Evolutionary conservation across 495 filamentous ascomycete species (phyloP).

Genomic region (Darksidea phi): DNA sequence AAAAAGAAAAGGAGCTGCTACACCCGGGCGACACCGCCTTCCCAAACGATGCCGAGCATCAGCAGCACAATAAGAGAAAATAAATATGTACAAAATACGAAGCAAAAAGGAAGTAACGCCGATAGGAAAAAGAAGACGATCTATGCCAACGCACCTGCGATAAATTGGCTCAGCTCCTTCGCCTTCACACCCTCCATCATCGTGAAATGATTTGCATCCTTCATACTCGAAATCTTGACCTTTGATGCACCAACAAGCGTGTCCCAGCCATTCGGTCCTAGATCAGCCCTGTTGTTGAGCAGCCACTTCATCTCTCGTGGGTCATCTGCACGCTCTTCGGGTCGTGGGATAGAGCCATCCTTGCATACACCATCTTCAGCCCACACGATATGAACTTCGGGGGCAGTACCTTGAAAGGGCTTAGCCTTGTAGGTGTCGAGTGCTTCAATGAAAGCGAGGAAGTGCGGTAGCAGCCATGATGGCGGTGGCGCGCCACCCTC

Average conservation of each 20-base stretch:
- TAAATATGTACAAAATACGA: background rate
- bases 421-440: conserved; percentile 57
- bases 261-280: conserved; percentile 77
- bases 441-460: conserved; percentile 40
- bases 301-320: conserved; percentile 76
- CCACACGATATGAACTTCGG: conserved; percentile 71
- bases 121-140: background rate
- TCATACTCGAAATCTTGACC: conserved; percentile 37
- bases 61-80: conserved; percentile 2
- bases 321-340: conserved; percentile 46
- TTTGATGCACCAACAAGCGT: conserved; percentile 54
- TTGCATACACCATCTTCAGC: conserved; percentile 77
- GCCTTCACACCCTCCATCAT: conserved; percentile 37
- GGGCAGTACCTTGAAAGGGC: conserved; percentile 52
- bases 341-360: conserved; percentile 60
- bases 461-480: conserved; percentile 43
- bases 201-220: conserved; percentile 45
- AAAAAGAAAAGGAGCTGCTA: background rate
- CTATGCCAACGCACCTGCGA: conserved; percentile 16
- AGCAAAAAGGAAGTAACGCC: background rate
- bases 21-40: conserved; percentile 19
- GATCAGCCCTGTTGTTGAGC: conserved; percentile 71
- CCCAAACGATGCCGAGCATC: conserved; percentile 17
- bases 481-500: conserved; percentile 42
- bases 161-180: conserved; percentile 21